Evolutionary conservation across 163 green algal genomes (phyloP).

Genomic region (Coccomyxa subellipsoidea): DNA sequence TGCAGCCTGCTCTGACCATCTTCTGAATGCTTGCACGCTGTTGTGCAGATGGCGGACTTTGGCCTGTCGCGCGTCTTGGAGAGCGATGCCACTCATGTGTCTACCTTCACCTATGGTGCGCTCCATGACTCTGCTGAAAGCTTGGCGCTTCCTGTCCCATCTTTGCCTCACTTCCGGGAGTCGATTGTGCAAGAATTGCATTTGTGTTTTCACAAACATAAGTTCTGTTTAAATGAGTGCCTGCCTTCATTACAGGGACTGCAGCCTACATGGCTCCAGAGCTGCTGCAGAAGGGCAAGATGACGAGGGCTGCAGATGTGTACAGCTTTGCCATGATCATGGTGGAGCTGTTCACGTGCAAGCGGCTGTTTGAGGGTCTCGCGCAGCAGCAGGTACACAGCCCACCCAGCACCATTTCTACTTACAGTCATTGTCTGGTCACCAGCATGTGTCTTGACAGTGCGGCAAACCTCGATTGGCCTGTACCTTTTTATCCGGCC

Average conservation of each 20-base stretch:
- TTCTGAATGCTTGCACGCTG: not conserved
- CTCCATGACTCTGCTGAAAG: no score
- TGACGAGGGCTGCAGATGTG: slow-evolving; percentile 31
- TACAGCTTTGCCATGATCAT: slow-evolving; percentile 43
- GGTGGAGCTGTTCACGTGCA: slow-evolving; percentile 20
- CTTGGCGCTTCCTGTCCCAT: no score
- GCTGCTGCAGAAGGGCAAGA: slow-evolving; percentile 27
- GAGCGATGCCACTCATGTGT: slow-evolving; percentile 23
- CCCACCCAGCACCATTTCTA: no score
- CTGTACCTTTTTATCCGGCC: no score
- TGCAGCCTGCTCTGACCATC: no score
- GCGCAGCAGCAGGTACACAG: slow-evolving; percentile 4
- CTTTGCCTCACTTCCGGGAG: no score
- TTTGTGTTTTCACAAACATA: no score
- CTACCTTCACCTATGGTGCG: slow-evolving; percentile 31
- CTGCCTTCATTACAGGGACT: slow-evolving; percentile 20
- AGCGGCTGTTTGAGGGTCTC: slow-evolving; percentile 17
- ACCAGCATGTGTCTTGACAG: no score
- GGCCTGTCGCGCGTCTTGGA: slow-evolving; percentile 18
- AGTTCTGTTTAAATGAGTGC: not conserved
- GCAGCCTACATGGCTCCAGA: slow-evolving; percentile 36
- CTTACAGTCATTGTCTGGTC: no score
- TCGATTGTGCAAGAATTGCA: no score
- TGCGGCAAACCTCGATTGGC: no score
- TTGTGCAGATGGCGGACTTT: slow-evolving; percentile 17